Percentiles rank a stretch among this genome's conserved stretches.
Conservation (phyloP, 2,329 filamentous ascomycete species). For the Colletotrichum sp. region DNA sequence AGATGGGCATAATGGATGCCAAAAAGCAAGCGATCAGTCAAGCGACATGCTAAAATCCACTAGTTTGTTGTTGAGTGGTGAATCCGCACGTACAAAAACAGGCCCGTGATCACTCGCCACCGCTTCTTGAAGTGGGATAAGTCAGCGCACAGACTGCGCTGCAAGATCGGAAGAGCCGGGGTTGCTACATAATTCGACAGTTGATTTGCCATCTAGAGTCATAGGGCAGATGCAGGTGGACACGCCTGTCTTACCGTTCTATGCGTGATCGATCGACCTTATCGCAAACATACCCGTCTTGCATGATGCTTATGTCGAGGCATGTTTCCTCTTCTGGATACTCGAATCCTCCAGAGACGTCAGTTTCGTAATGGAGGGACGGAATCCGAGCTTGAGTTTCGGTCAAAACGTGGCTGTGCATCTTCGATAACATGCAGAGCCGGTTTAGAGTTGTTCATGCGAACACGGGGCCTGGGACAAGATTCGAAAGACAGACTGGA, state of each 20-base stretch:
- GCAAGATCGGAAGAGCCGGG: conserved; percentile 5
- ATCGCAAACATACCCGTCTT: not conserved
- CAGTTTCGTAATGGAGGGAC: not conserved
- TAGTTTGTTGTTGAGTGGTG: not conserved
- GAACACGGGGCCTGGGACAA: not conserved
- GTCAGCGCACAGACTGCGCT: conserved; percentile 1
- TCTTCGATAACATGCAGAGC: not conserved
- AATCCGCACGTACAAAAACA: not conserved
- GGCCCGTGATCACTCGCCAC: conserved; percentile 4
- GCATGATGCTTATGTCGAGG: not conserved
- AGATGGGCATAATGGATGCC: not conserved
- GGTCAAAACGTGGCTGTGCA: conserved; percentile 11
- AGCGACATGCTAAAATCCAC: not conserved
- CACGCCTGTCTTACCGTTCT: not conserved
- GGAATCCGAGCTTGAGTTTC: not conserved
- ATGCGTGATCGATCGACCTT: not conserved
- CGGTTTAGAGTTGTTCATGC: conserved; percentile 1
- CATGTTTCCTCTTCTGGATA: not conserved
- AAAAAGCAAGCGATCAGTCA: not conserved
- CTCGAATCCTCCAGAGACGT: not conserved
- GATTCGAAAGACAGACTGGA: not conserved
- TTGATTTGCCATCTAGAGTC: not conserved
- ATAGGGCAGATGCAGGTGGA: not conserved
- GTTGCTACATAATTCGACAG: not conserved
- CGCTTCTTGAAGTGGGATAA: not conserved